Conservation (phyloP, 2,329 filamentous ascomycete species). For the Fusarium pseudocircinatum region DNA sequence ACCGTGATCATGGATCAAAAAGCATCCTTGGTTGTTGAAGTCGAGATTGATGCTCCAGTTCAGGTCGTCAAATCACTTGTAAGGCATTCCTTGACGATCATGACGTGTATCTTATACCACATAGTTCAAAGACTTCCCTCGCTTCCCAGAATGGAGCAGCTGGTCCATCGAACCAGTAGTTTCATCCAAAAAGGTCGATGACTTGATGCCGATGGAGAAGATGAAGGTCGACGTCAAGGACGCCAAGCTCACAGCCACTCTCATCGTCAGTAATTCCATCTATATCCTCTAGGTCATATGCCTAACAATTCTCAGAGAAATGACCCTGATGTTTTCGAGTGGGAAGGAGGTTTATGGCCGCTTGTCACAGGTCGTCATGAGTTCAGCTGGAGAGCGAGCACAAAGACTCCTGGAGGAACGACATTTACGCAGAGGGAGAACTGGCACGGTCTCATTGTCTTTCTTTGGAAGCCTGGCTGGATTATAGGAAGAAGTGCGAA, state of each 20-base stretch:
- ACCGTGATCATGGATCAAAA: not conserved
- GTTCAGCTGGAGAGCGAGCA: constrained; percentile 15
- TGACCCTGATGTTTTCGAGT: not conserved
- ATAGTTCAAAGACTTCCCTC: constrained; percentile 2
- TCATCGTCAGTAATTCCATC: not conserved
- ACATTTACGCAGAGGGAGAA: constrained; percentile 5
- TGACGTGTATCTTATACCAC: not conserved
- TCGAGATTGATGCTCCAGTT: constrained; percentile 10
- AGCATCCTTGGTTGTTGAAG: not conserved
- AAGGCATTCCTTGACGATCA: accelerated
- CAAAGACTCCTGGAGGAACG: not conserved
- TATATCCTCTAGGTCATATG: accelerated
- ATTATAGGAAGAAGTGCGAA: not conserved
- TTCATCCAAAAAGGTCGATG: not conserved
- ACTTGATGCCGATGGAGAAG: not conserved
- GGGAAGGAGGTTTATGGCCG: not conserved
- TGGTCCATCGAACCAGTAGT: constrained; percentile 2
- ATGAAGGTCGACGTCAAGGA: constrained; percentile 1
- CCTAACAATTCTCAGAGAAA: not conserved
- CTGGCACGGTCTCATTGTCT: not conserved
- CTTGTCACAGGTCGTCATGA: constrained; percentile 6
- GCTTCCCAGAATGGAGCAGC: constrained; percentile 7
- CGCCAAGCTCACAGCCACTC: not conserved
- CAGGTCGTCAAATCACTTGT: constrained; percentile 5
- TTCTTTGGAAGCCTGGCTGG: not conserved